phyloP scores from a whole-genome alignment of 2,329 filamentous ascomycete genomes.

The Neonectria hederae region DNA sequence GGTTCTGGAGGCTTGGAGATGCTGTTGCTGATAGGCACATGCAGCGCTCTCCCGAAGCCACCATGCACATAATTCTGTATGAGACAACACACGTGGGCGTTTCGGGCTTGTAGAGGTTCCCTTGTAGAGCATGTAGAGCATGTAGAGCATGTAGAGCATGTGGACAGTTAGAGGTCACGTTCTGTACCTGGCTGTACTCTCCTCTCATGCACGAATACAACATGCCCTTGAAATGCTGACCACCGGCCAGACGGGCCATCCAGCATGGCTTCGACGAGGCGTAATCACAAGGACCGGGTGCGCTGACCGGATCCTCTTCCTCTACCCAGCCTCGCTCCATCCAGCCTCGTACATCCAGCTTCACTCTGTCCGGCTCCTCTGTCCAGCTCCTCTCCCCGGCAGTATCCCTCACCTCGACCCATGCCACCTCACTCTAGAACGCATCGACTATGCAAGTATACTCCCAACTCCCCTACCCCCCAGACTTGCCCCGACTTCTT shows the following conservation, averaged over 20 bases:
- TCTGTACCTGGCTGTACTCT: neutral
- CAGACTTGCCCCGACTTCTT: slow-evolving; percentile 10
- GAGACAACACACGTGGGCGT: slow-evolving; percentile 1
- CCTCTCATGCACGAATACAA: neutral
- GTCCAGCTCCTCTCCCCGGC: neutral
- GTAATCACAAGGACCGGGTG: neutral
- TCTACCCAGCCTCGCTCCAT: neutral
- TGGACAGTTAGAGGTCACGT: neutral
- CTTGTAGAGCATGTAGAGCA: neutral
- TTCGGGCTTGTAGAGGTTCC: neutral
- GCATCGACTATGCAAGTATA: neutral
- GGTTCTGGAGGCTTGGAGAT: neutral
- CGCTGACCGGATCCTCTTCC: neutral
- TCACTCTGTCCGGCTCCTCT: neutral
- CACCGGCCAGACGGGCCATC: slow-evolving; percentile 3
- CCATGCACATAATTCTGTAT: slow-evolving; percentile 3
- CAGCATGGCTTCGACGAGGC: neutral
- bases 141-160: neutral
- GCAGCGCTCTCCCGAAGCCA: slow-evolving; percentile 17
- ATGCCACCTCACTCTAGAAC: slow-evolving; percentile 4
- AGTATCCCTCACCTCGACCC: neutral
- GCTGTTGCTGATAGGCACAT: neutral
- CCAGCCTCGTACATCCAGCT: neutral
- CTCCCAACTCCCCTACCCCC: neutral
- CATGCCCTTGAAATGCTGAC: neutral